Percentiles rank a stretch among this genome's conserved stretches.
Evolutionary conservation across 768 basidiomycete genomes (phyloP).

Genomic region (Tubosaeta sp.): DNA sequence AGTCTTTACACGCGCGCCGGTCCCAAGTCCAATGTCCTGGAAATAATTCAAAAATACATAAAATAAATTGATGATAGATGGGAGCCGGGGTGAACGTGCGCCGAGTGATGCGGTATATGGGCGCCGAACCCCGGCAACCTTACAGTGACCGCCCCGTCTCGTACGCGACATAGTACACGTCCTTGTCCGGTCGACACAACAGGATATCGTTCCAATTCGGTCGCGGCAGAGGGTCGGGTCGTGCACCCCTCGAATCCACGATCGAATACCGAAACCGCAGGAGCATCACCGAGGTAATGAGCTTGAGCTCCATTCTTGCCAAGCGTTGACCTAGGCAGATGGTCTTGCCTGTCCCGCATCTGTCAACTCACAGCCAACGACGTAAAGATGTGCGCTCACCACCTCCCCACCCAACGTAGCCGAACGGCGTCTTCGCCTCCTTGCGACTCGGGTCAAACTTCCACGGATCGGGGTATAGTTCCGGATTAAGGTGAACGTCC

Average conservation of each 20-base stretch:
- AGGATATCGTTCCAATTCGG: slow-evolving; percentile 81
- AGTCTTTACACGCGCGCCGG: slow-evolving; percentile 6
- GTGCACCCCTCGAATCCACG: slow-evolving; percentile 49
- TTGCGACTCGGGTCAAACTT: slow-evolving; percentile 60
- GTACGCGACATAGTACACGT: slow-evolving; percentile 53
- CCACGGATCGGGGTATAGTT: slow-evolving; percentile 74
- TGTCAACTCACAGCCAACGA: slow-evolving; percentile 8
- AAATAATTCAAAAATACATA: slow-evolving; percentile 17
- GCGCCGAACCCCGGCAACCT: slow-evolving; percentile 18
- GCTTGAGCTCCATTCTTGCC: slow-evolving; percentile 70
- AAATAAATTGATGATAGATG: slow-evolving; percentile 10
- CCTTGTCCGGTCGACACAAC: slow-evolving; percentile 56
- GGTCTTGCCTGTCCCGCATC: slow-evolving; percentile 51
- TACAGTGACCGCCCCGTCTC: slow-evolving; percentile 16
- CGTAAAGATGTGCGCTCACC: slow-evolving; percentile 45
- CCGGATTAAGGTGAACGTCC: slow-evolving; percentile 70
- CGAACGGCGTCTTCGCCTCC: slow-evolving; percentile 49
- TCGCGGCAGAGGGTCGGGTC: slow-evolving; percentile 41
- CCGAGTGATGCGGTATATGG: background rate
- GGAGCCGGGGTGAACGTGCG: slow-evolving; percentile 5
- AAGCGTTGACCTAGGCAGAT: slow-evolving; percentile 70
- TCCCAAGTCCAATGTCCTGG: slow-evolving; percentile 12
- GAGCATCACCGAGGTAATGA: slow-evolving; percentile 63
- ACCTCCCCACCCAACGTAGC: slow-evolving; percentile 77
- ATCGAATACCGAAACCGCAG: slow-evolving; percentile 57